Conservation (phyloP, 306 rosid species). For the Rubus idaeus region DNA sequence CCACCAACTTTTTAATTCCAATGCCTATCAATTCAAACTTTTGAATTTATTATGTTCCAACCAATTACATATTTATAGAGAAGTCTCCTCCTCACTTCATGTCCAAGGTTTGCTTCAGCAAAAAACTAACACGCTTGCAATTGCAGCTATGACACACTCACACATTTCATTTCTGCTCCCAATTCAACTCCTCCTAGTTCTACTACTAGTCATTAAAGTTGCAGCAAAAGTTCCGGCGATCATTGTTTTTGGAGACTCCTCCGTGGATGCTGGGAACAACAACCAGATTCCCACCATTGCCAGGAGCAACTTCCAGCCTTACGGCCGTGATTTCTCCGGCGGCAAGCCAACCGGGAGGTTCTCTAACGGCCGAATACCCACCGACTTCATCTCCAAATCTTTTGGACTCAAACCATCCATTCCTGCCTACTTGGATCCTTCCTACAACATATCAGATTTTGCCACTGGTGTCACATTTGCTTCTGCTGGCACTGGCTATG, state of each 20-base stretch:
- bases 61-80: conserved; percentile 29
- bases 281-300: conserved; percentile 79
- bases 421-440: conserved; percentile 88
- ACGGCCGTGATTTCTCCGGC: conserved; percentile 84
- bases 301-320: conserved; percentile 80
- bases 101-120: conserved; percentile 1
- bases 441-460: conserved; percentile 67
- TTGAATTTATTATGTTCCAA: conserved; percentile 13
- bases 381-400: conserved; percentile 72
- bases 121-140: not conserved
- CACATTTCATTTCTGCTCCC: conserved; percentile 29
- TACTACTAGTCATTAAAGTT: not conserved
- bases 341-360: conserved; percentile 84
- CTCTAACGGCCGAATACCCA: conserved; percentile 70
- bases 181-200: conserved; percentile 20
- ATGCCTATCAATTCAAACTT: not conserved
- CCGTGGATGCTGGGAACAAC: conserved; percentile 93
- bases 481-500: conserved; percentile 93
- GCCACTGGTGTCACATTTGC: conserved; percentile 83
- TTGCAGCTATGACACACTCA: conserved; percentile 12
- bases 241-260: conserved; percentile 85
- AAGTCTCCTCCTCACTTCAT: conserved; percentile 4
- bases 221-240: conserved; percentile 59
- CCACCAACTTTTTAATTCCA: conserved; percentile 53
- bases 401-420: conserved; percentile 52